These are phyloP conservation scores for Colletotrichum zoysiae DNA, from an alignment of 2,329 filamentous ascomycete genomes.

Conservation along the genomic window DNA sequence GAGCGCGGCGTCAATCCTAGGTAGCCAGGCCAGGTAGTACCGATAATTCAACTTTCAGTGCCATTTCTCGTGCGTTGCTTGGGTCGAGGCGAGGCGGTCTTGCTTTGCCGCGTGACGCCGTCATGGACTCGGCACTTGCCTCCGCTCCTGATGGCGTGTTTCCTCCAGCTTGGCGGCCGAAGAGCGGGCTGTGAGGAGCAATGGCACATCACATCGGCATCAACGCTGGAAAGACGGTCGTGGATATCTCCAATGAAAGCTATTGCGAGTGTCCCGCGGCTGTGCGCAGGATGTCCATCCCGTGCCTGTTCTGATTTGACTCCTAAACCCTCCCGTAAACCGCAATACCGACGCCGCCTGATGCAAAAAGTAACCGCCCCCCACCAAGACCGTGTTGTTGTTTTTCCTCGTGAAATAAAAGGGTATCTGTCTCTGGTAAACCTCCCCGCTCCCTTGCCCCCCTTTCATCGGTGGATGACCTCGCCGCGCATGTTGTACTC, in stretches of 20 bases:
- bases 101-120: background rate
- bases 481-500: conserved; percentile 47
- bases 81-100: background rate
- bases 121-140: background rate
- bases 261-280: background rate
- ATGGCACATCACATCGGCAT: too few species aligned
- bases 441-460: background rate
- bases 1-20: conserved; percentile 36
- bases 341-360: conserved; percentile 13
- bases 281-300: background rate
- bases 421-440: conserved; percentile 21
- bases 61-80: background rate
- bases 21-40: conserved; percentile 39
- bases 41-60: conserved; percentile 38
- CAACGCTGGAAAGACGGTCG: too few species aligned
- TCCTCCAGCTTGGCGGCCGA: conserved; percentile 2
- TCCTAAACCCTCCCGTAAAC: background rate
- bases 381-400: conserved; percentile 1
- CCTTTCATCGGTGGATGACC: conserved; percentile 33
- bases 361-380: background rate
- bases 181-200: too few species aligned
- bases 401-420: conserved; percentile 6
- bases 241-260: background rate
- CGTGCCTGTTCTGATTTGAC: background rate
- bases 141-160: background rate